Percentiles rank a stretch among this genome's conserved stretches.
Evolutionary conservation across 257 asterid species (phyloP).

Genomic region (Solanum peruvianum): DNA sequence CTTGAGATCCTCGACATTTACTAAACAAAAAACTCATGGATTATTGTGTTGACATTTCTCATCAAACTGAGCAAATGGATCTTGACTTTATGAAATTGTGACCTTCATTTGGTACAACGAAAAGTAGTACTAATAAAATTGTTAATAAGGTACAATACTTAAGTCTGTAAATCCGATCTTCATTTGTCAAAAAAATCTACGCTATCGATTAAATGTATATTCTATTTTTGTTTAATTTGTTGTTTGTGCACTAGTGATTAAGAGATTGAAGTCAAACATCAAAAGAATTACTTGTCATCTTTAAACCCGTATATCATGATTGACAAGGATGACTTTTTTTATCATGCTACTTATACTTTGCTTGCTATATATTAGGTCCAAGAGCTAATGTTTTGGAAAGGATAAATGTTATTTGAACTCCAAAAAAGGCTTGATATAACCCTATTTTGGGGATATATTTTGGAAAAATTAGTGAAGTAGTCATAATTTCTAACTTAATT

Average conservation of each 20-base stretch:
- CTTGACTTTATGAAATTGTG: neutral
- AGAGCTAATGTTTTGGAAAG: neutral
- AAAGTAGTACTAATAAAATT: no score
- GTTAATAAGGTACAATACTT: no score
- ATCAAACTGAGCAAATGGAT: neutral
- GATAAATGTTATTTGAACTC: neutral
- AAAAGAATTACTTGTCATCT: neutral
- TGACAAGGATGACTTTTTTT: neutral
- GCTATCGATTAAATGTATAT: neutral
- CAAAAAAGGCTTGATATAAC: neutral
- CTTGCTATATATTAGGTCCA: neutral
- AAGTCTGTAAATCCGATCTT: neutral
- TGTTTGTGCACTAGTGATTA: neutral
- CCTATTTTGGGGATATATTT: neutral
- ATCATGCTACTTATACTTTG: neutral
- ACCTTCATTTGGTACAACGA: neutral
- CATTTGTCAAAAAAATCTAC: neutral
- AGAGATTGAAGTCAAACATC: neutral
- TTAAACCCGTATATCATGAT: neutral
- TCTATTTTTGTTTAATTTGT: neutral
- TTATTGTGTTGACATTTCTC: neutral
- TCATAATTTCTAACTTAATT: no score
- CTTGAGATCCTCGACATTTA: constrained; percentile 72
- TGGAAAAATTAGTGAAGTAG: no score
- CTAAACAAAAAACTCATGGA: constrained; percentile 16